A percentile compares a stretch with the other conserved stretches of the same genome.
phyloP scores from a whole-genome alignment of 352 stramenopile species.

The Globisporangium irregulare region DNA sequence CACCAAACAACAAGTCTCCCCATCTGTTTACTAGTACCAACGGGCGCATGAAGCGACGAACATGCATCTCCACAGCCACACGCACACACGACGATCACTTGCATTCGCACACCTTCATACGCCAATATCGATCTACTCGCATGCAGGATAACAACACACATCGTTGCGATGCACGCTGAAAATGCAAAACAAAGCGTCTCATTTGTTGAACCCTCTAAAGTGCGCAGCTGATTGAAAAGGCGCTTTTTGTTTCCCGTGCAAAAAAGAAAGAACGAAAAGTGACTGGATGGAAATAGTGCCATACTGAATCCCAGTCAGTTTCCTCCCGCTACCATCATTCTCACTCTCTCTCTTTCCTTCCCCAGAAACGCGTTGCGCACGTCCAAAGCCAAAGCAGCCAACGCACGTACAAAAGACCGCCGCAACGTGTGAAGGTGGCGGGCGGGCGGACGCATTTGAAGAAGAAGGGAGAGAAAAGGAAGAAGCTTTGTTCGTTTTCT shows the following conservation, averaged over 20 bases:
- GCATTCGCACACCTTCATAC: background rate
- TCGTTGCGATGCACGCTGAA: background rate
- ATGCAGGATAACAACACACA: background rate
- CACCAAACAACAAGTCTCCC: background rate
- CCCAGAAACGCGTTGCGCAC: slow-evolving; percentile 5
- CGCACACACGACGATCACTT: background rate
- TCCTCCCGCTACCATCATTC: background rate
- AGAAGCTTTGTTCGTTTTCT: background rate
- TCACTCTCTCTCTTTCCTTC: background rate
- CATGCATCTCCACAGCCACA: background rate
- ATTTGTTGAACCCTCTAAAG: slow-evolving; percentile 1
- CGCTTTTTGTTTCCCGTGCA: background rate
- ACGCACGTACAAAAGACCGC: background rate
- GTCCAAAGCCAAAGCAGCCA: background rate
- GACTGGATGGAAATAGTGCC: slow-evolving; percentile 11
- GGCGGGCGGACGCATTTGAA: background rate
- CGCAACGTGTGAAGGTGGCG: background rate
- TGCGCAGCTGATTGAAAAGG: background rate
- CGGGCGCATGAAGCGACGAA: background rate
- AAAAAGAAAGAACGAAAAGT: slow-evolving; percentile 13
- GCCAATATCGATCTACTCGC: background rate
- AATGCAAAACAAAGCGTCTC: background rate
- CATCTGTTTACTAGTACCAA: background rate
- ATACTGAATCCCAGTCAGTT: slow-evolving; percentile 2
- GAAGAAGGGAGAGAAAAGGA: background rate